Evolutionary conservation across 2,329 filamentous ascomycete species (phyloP), one percentile per base, ranked within the genome.

Genomic region (Botrytis medusae): DNA sequence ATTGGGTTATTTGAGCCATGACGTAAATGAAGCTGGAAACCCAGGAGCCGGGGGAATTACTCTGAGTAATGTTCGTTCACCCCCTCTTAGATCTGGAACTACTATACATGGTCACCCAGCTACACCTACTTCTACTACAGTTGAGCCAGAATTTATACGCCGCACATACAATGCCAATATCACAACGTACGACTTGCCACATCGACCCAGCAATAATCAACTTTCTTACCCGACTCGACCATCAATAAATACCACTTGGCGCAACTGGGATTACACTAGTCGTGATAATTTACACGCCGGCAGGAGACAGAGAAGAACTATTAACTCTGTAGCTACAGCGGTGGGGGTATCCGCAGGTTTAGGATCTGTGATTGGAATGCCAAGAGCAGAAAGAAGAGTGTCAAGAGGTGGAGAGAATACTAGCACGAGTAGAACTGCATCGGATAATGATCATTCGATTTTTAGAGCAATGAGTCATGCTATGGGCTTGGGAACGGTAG

Each of bases 271-370:
- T 14, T 22, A 29, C 0, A 18, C 16, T 1, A 42, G 22, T 29
- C 34, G 9, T 16, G 20, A 12, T 16, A 5, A 5, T n/a, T 6
- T 4, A 7, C 29, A 7, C 5, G 4, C 16, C 4, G 5, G 0
- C 10, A 32, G 34, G 7, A 42, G 18, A 22, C 25, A 7, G 10
- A 29, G 25, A 34, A 42, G 48, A 2, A 68, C 29, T 12, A 8
- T 16, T 2, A 12, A 54, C 34, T 68, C 48, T 3, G n/a, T 68
- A 22, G 34, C 25, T 29, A n/a, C 37, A 20, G 64, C 16, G 1
- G 9, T 54, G 5, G 48, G 25, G 9, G 12, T 68, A 1, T 48
- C 46, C 34, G 51, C 34, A n/a, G 34, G 34, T 4, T 0, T 42
- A 4, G 44, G 46, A 54, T 40, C 25, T 14, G 46, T 40, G 3